Evolutionary conservation across 1,284 basidiomycete species (phyloP).

Genomic region (Fomitopsis schrenkii): DNA sequence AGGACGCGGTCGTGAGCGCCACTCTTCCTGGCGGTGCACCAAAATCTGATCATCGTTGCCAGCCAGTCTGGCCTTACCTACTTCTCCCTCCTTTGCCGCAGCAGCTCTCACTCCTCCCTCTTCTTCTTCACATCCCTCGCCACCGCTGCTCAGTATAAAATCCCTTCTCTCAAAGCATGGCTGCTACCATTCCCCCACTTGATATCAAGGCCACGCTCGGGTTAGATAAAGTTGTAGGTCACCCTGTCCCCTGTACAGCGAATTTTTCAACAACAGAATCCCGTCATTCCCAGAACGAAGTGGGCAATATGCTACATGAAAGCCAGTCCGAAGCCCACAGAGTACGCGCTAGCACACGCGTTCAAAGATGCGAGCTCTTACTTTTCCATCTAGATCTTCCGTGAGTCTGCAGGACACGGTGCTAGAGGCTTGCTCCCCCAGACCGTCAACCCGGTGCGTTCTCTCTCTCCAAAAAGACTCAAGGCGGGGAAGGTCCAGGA

Average conservation of each 20-base stretch:
- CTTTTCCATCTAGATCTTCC: conserved; percentile 52
- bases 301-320: conserved; percentile 53
- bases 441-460: conserved; percentile 61
- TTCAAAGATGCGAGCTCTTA: not conserved
- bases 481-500: no score
- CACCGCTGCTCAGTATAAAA: not conserved
- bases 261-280: not conserved
- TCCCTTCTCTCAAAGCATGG: not conserved
- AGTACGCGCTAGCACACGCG: conserved; percentile 34
- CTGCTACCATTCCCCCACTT: not conserved
- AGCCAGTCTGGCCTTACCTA: not conserved
- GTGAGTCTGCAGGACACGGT: conserved; percentile 64
- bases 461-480: not conserved
- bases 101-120: no score
- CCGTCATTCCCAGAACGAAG: conserved; percentile 26
- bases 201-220: not conserved
- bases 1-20: not conserved
- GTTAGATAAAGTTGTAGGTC: not conserved
- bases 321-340: conserved; percentile 83
- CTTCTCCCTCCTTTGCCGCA: not conserved
- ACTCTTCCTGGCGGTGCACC: not conserved
- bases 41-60: conserved; percentile 1
- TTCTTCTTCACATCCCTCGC: not conserved
- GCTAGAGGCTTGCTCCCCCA: conserved; percentile 60
- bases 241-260: not conserved